Evolutionary conservation across 179 eudicot species (phyloP).

Genomic region (Actinidia chinensis): DNA sequence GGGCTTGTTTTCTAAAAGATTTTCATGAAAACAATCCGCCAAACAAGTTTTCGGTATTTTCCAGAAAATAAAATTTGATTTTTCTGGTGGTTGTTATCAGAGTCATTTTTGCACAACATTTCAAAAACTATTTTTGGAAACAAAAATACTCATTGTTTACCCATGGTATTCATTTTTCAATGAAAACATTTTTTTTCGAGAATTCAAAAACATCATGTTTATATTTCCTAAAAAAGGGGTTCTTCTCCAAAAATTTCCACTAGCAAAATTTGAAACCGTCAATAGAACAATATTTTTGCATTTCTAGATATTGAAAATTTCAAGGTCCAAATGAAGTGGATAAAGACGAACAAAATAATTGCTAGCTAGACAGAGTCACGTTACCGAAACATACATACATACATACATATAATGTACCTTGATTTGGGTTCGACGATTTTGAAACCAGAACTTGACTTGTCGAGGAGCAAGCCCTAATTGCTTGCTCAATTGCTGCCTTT

Average conservation of each 20-base stretch:
- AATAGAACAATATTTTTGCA: neutral
- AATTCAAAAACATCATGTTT: neutral
- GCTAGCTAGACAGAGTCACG: neutral
- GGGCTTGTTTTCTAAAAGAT: too few species aligned
- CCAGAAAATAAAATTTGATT: too few species aligned
- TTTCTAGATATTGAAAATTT: neutral
- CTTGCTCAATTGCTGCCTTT: constrained; percentile 95
- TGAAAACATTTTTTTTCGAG: neutral
- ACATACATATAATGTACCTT: constrained; percentile 44
- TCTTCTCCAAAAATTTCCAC: neutral
- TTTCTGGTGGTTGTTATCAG: too few species aligned
- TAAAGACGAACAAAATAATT: neutral
- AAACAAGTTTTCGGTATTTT: too few species aligned
- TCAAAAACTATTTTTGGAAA: neutral
- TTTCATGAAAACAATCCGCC: too few species aligned
- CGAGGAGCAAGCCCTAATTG: constrained; percentile 93
- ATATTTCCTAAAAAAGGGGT: neutral
- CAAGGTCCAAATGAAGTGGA: too few species aligned
- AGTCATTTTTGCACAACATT: too few species aligned
- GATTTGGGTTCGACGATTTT: constrained; percentile 98
- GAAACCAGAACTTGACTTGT: constrained; percentile 99
- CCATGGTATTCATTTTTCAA: neutral
- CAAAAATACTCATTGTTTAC: neutral
- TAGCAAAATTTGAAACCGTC: neutral
- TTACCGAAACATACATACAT: neutral